These are phyloP conservation scores for Candida sphagnicola DNA, from an alignment of 805 yeast genomes.

Conservation along the genomic window DNA sequence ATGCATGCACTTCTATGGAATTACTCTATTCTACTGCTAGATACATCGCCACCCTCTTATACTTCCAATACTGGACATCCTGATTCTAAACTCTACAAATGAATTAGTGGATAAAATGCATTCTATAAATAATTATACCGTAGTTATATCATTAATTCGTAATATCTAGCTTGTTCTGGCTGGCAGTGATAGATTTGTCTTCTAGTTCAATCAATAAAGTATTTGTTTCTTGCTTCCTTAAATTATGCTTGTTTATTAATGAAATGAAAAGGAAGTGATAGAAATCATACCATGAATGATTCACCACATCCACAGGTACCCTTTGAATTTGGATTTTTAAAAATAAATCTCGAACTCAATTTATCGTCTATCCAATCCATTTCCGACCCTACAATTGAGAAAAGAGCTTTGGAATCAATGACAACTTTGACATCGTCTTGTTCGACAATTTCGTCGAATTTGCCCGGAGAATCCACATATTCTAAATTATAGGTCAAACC, in stretches of 20 bases:
- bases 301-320: conserved; percentile 99
- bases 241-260: no score
- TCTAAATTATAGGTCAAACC: conserved; percentile 90
- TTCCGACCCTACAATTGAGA: conserved; percentile 92
- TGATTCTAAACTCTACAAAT: no score
- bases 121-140: no score
- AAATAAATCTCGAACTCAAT: conserved; percentile 81
- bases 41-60: no score
- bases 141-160: neutral
- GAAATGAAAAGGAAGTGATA: neutral
- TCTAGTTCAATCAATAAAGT: no score
- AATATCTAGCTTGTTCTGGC: neutral
- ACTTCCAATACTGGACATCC: no score
- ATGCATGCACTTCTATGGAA: no score
- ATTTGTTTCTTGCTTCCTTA: no score
- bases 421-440: conserved; percentile 93
- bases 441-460: conserved; percentile 88
- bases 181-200: neutral
- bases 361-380: conserved; percentile 99
- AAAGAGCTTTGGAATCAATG: conserved; percentile 93
- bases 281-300: conserved; percentile 87
- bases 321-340: conserved; percentile 93
- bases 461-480: conserved; percentile 87
- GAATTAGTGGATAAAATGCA: no score
- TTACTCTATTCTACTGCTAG: no score